Evolutionary conservation across 345 rosid species (phyloP), one percentile per base, ranked within the genome.

Genomic region (Brassica nigra): DNA sequence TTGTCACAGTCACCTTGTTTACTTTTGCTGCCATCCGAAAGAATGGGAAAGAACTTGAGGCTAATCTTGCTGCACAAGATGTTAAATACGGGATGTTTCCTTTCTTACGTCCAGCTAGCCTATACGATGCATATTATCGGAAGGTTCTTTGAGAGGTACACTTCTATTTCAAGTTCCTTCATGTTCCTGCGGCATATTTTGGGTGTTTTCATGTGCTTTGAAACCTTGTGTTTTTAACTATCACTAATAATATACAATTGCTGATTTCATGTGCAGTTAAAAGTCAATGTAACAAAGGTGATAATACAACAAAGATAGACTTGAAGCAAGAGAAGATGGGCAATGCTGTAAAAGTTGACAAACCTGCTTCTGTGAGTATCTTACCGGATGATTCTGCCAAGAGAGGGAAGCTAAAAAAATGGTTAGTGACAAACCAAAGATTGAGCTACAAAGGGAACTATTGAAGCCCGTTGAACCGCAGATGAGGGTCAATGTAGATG

Each of bases 31-130:
- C 90, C 92, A 87, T 91, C 61, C 62, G 84, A 63, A 91, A 83
- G 82, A 95, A 95, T 52, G 99, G 99, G 79, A 90, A 80, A 82
- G 88, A 90, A 78, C 88, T 95, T 84, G 98, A 93, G 84, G 80
- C 94, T 4, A 88, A 90, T 79, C 94, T 95, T 74, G 84, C 87
- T 77, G 93, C 91, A 71, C 99, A 93, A 83, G 97, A 93, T 80
- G 87, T 77, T 72, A 88, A 84, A 66, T 85, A 85, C 69, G 97
- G 95, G 81, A 92, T 93, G 82, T 95, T 95, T 68, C 94, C 97
- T 1, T 95, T 95, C 86, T 92, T 95, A 76, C 82, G 86, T 49
- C 93, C 90, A 31, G 81, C 91, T 44, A 88, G 87, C 80, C 74
- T 83, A 75, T 91, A 88, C 82, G 87, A 91, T 83, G 81, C 87